phyloP scores from a whole-genome alignment of 177 flowering plant genomes.

The Vitis hybrid region DNA sequence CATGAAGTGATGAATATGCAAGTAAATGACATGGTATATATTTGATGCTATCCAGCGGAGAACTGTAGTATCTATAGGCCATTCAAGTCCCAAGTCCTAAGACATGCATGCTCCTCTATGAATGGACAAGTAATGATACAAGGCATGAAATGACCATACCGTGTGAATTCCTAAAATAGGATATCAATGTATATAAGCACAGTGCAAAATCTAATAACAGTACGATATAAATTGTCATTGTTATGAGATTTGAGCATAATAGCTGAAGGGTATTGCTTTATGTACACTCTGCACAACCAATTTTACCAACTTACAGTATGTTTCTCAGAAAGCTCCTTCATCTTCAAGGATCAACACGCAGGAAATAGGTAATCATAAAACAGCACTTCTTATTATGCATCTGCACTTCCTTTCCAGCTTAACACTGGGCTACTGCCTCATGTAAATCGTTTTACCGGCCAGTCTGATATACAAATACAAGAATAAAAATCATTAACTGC shows the following conservation, averaged over 20 bases:
- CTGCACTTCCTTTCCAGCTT: neutral
- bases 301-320: neutral
- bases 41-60: too few relatives aligned
- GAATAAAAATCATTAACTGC: too few relatives aligned
- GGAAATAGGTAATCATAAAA: too few relatives aligned
- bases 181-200: neutral
- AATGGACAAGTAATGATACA: neutral
- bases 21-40: too few relatives aligned
- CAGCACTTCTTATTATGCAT: neutral
- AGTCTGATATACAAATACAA: too few relatives aligned
- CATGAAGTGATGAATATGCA: too few relatives aligned
- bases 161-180: neutral
- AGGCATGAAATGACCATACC: neutral
- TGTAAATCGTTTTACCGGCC: too few relatives aligned
- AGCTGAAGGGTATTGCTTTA: neutral
- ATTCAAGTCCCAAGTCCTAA: too few relatives aligned
- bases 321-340: neutral
- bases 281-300: neutral
- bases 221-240: neutral
- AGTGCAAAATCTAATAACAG: neutral
- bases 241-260: neutral
- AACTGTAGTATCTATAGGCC: too few relatives aligned
- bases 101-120: too few relatives aligned
- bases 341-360: too few relatives aligned
- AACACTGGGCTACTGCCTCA: too few relatives aligned